These are phyloP conservation scores for Ephemerocybe angulata DNA, from an alignment of 768 basidiomycete species.

Conservation along the genomic window DNA sequence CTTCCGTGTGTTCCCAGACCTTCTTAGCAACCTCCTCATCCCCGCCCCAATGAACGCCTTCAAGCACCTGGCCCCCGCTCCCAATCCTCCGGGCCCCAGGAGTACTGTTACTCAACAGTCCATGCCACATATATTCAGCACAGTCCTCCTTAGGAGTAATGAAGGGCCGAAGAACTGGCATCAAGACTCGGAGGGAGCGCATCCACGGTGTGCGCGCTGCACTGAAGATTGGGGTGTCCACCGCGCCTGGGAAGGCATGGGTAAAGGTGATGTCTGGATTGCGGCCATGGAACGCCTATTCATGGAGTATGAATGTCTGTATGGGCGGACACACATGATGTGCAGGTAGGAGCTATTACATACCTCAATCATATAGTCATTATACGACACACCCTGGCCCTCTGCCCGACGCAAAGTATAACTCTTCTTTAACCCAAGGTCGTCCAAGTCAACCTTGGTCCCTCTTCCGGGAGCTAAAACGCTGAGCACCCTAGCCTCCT, in stretches of 20 bases:
- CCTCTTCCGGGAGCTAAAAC: not conserved
- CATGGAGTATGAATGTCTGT: not conserved
- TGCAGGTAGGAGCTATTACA: slow-evolving; percentile 5
- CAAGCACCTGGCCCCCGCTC: slow-evolving; percentile 29
- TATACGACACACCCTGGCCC: slow-evolving; percentile 35
- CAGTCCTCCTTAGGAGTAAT: slow-evolving; percentile 23
- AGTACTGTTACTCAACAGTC: slow-evolving; percentile 20
- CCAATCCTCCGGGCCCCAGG: slow-evolving; percentile 30
- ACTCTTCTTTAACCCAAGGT: slow-evolving; percentile 44
- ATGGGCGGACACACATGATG: not conserved
- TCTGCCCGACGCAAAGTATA: slow-evolving; percentile 32
- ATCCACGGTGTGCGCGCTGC: slow-evolving; percentile 26
- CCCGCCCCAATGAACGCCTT: slow-evolving; percentile 31
- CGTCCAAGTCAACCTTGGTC: slow-evolving; percentile 32
- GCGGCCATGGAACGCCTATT: slow-evolving; percentile 34
- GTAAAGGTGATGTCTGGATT: slow-evolving; percentile 37
- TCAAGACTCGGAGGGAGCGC: too few relatives aligned
- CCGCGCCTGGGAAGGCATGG: slow-evolving; percentile 37
- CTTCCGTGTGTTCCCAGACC: slow-evolving; percentile 30
- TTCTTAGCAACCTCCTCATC: slow-evolving; percentile 32
- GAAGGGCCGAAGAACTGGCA: too few relatives aligned
- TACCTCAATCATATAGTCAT: slow-evolving; percentile 48
- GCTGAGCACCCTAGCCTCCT: slow-evolving; percentile 42
- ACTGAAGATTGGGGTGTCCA: slow-evolving; percentile 29
- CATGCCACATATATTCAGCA: slow-evolving; percentile 35